phyloP scores from a whole-genome alignment of 208 protist genomes.

The Trypanosoma mega region DNA sequence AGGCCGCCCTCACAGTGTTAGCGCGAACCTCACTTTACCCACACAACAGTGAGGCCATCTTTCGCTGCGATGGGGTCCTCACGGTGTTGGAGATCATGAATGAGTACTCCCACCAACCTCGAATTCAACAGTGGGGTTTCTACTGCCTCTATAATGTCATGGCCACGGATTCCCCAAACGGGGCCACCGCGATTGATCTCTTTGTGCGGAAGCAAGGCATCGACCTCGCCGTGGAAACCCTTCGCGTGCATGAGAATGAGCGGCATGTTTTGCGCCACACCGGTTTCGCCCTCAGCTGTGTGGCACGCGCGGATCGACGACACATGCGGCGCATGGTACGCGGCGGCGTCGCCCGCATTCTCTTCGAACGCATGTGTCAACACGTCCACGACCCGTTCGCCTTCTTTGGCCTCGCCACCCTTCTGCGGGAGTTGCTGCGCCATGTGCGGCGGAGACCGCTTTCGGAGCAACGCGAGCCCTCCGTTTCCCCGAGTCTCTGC shows the following conservation, averaged over 20 bases:
- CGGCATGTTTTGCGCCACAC: constrained; percentile 20
- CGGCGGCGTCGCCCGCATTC: constrained; percentile 40
- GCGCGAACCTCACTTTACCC: constrained; percentile 62
- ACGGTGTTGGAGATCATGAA: constrained; percentile 84
- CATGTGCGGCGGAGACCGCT: neutral
- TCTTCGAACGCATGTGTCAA: constrained; percentile 39
- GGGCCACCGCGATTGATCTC: constrained; percentile 30
- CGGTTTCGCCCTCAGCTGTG: constrained; percentile 32
- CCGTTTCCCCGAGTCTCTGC: too few relatives aligned
- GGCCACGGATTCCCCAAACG: constrained; percentile 22
- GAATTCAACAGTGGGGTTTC: constrained; percentile 72
- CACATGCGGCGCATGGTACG: constrained; percentile 36
- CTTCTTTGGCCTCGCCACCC: constrained; percentile 24
- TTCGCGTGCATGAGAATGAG: constrained; percentile 42
- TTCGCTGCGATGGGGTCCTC: constrained; percentile 61
- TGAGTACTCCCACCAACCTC: constrained; percentile 61
- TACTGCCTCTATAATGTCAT: constrained; percentile 59
- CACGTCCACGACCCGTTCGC: constrained; percentile 30
- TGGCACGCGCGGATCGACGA: constrained; percentile 26
- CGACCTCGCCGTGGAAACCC: constrained; percentile 49
- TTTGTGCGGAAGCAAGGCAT: constrained; percentile 48
- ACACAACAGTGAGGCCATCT: constrained; percentile 55
- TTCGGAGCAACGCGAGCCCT: too few relatives aligned
- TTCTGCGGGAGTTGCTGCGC: constrained; percentile 30
- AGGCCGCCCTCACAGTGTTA: constrained; percentile 57